Evolutionary conservation across 352 stramenopile genomes (phyloP), one percentile per base, ranked within the genome.

Genomic region (Halophytophthora batemanensis): DNA sequence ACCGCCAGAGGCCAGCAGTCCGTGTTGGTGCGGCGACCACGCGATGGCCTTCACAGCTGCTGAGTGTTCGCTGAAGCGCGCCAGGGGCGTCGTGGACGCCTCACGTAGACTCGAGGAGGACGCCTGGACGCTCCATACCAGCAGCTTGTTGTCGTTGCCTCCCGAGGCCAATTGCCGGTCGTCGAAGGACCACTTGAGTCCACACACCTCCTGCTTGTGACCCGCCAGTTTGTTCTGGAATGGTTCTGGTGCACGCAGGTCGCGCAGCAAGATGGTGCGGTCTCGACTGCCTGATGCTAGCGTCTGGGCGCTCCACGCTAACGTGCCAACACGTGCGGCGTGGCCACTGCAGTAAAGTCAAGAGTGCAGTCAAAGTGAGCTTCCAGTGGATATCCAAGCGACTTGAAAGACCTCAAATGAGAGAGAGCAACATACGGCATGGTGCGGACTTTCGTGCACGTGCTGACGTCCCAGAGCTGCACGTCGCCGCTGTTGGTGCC

Each of bases 61-160:
- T 2, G 90, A 97, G 76, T 99, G 96, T 50, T 98, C 95, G 37
- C 77, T 86, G 64, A 98, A 99, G 13, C 82, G 74, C 21, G 96
- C 79, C 19, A 98, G 53, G 0, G 94, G 93, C 41, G 79, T 61
- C 31, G 69, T 74, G 4, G 70, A 47, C n/a, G 64, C 57, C 8
- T 50, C 45, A 7, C 42, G 36, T 3, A 71, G 34, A 51, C 59
- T 40, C 3, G 69, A 77, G 0, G 64, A 77, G 23, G 74, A 66
- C 1, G 57, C 65, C 43, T 75, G 83, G 45, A 92, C 79, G 65
- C 95, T 96, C 88, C 96, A 98, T n/a, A 99, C 90, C 50, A 97
- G 87, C 18, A 99, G 71, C 67, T 98, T 98, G 78, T 99, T 99
- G 77, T 99, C 96, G 67, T 99, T 99, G 18, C 96, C 96, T 43